Evolutionary conservation across 768 basidiomycete genomes (phyloP), one percentile per base, ranked within the genome.

Genomic region (Lactarius deliciosus): DNA sequence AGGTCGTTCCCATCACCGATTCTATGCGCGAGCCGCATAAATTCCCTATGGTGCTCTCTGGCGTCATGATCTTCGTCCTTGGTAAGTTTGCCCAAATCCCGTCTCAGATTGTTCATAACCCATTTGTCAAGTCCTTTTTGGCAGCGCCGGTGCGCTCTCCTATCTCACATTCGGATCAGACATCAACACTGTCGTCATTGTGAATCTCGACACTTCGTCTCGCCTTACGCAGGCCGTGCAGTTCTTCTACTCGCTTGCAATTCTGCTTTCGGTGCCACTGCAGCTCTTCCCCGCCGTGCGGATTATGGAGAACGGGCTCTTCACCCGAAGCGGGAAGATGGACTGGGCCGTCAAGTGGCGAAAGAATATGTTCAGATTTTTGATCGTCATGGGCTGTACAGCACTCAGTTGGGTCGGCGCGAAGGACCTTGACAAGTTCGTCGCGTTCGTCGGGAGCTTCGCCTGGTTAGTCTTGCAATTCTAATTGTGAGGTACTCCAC

Each of bases 201-300:
- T 96, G 75, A 99, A 98, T 77, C 83, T 99, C 47, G 89, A 98
- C 65, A 81, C 86, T 36, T 85, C 85, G 59, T 90, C 88, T 74
- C 88, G 87, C 73, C 86, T 96, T 76, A 95, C 96, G 0, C 95
- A 98, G 80, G 84, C 88, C 7, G 94, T 94, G 11, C 92, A 93
- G 79, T 88, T 93, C 76, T 75, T 94, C 36, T 94, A 97, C 78
- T 89, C 93, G n/a, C 77, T 94, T 41, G 97, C 96, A 15, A 98
- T 98, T 77, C 79, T 93, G 69, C 84, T 94, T 53, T 97, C 95
- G 16, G 89, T 91, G 9, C 95, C 96, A 0, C 85, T 98, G 0
- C 96, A 98, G 77, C 88, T 98, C 64, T 98, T 98, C 92, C 97
- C 97, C 0, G 97, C 96, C 3, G 88, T 96, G 57, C 87, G 97